Conservation (phyloP, 192 early-diverging fungal species). For the Jimgerdemannia lactiflua region DNA sequence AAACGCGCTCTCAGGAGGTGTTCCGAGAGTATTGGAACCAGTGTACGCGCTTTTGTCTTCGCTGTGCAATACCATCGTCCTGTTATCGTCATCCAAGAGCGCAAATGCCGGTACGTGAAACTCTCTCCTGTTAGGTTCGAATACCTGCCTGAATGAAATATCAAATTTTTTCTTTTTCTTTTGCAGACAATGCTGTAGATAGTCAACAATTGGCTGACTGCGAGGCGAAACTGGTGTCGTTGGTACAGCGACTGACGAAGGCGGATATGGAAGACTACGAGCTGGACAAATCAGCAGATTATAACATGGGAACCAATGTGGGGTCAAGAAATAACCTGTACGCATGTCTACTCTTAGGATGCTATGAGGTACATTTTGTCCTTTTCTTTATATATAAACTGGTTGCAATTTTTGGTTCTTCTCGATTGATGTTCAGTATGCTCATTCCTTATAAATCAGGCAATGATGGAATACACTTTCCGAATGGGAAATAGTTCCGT, state of each 20-base stretch:
- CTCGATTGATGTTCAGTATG: neutral
- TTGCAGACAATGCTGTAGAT: neutral
- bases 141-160: conserved; percentile 6
- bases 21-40: conserved; percentile 43
- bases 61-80: neutral
- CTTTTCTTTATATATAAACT: neutral
- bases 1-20: conserved; percentile 18
- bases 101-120: neutral
- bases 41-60: conserved; percentile 39
- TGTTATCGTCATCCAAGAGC: neutral
- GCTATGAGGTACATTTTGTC: conserved; percentile 47
- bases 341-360: conserved; percentile 48
- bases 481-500: neutral
- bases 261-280: conserved; percentile 66
- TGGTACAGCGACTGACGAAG: conserved; percentile 33
- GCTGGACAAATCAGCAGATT: conserved; percentile 62
- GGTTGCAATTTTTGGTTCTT: neutral
- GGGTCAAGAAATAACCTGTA: conserved; percentile 56
- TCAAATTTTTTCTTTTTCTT: neutral
- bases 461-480: conserved; percentile 34
- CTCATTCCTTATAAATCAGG: conserved; percentile 5
- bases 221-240: neutral
- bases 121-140: conserved; percentile 1
- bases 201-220: neutral
- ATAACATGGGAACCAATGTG: conserved; percentile 42